Evolutionary conservation across 108 stramenopile genomes (phyloP), one percentile per base, ranked within the genome.

Genomic region (Pseudonitzschia delicatissima): DNA sequence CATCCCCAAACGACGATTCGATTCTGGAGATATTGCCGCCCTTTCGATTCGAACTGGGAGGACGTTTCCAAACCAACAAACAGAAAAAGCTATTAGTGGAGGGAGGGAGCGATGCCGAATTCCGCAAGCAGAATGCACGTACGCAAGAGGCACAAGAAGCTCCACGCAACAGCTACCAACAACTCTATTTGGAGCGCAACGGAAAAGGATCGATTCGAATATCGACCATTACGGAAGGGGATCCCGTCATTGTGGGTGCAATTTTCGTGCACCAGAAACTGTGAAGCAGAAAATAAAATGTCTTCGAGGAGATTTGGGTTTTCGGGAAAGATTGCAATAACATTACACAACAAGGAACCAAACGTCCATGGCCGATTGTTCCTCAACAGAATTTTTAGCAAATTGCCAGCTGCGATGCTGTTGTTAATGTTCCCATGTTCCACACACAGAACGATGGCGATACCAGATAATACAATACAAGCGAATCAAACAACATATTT

Each of bases 221-320:
- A 15, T 82, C 77, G 47, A 78, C 64, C 48, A 69, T 90, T 47
- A 68, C 67, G 11, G 71, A 59, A 12, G 89, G 89, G 0, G 89
- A 87, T 81, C 89, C 89, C 15, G 84, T 86, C 9, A 86, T 90
- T 71, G 84, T 90, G 39, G 89, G 88, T 5, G 79, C 79, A 15
- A 78, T 84, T 62, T 86, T 85, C 57, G 70, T 89, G 42, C 88
- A 89, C 66, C 66, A 73, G 45, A 84, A 85, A 60, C 29, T 82
- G 35, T 84, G 64, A 67, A n/a, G n/a, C n/a, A n/a, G n/a, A n/a
- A n/a, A n/a, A n/a, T n/a, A n/a, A n/a, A n/a, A n/a, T n/a, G n/a
- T n/a, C n/a, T n/a, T n/a, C n/a, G n/a, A n/a, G n/a, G n/a, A n/a
- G n/a, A n/a, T n/a, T n/a, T n/a, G n/a, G n/a, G n/a, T n/a, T n/a